A percentile compares a stretch with the other conserved stretches of the same genome.
Evolutionary conservation across 495 filamentous ascomycete genomes (phyloP).

Genomic region (Entonaema liquescens): DNA sequence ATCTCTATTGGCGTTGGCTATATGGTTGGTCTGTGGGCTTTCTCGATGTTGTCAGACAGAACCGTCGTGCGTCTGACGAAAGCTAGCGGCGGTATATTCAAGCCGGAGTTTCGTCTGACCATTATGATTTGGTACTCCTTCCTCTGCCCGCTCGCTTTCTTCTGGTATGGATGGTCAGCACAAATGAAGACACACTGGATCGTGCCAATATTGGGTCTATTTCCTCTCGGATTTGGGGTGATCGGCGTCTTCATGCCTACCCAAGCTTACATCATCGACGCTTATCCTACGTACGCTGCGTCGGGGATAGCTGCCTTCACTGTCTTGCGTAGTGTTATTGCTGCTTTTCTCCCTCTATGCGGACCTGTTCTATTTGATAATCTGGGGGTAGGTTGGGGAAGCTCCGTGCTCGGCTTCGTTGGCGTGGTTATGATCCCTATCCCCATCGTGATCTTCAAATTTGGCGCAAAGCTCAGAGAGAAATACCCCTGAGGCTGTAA

Average conservation of each 20-base stretch:
- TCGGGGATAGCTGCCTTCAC: conserved; percentile 62
- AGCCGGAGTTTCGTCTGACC: conserved; percentile 64
- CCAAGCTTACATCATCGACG: conserved; percentile 67
- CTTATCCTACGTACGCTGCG: conserved; percentile 65
- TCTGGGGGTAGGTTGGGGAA: conserved; percentile 66
- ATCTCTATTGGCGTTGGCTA: conserved; percentile 57
- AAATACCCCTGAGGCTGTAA: conserved; percentile 41
- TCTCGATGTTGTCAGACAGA: conserved; percentile 52
- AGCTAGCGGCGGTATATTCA: conserved; percentile 59
- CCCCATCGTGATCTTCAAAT: conserved; percentile 45
- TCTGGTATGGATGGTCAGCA: conserved; percentile 61
- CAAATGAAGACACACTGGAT: conserved; percentile 56
- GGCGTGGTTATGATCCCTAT: conserved; percentile 56
- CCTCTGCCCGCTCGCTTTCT: conserved; percentile 56
- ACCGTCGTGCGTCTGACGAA: conserved; percentile 55
- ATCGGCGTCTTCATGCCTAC: conserved; percentile 61
- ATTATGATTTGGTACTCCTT: conserved; percentile 52
- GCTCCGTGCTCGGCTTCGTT: conserved; percentile 61
- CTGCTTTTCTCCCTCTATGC: conserved; percentile 63
- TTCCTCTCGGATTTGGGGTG: conserved; percentile 61
- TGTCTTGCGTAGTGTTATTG: conserved; percentile 59
- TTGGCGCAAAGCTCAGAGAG: conserved; percentile 40
- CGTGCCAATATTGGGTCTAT: conserved; percentile 61
- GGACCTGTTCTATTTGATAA: conserved; percentile 57
- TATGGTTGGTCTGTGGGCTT: conserved; percentile 43